phyloP scores from a whole-genome alignment of 352 stramenopile genomes.

The Aphanomyces euteiches region DNA sequence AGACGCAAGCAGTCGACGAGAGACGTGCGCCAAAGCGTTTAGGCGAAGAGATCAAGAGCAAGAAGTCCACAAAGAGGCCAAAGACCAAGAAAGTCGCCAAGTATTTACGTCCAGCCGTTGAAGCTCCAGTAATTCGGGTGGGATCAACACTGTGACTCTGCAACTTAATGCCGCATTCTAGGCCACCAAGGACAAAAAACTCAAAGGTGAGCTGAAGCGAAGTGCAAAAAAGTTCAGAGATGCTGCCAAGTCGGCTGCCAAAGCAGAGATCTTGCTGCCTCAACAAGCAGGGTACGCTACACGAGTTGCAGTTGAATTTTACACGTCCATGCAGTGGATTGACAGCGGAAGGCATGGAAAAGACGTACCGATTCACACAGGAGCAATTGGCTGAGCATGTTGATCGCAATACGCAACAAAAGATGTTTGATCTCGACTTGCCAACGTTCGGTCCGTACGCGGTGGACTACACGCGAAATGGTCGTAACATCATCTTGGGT shows the following conservation, averaged over 20 bases:
- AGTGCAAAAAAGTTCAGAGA: conserved; percentile 79
- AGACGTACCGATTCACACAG: conserved; percentile 95
- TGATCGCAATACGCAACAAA: conserved; percentile 91
- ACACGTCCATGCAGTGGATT: conserved; percentile 42
- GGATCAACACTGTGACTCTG: neutral
- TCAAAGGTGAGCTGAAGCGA: conserved; percentile 63
- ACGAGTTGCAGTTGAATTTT: neutral
- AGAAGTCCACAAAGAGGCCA: conserved; percentile 30
- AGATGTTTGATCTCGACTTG: conserved; percentile 95
- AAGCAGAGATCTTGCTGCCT: conserved; percentile 88
- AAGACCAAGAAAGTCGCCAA: conserved; percentile 70
- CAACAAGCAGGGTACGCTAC: conserved; percentile 58
- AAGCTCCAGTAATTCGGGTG: conserved; percentile 21
- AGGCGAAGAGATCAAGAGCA: conserved; percentile 37
- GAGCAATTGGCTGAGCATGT: conserved; percentile 78
- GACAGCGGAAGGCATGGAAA: conserved; percentile 95
- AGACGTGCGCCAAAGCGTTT: conserved; percentile 59
- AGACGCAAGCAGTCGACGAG: conserved; percentile 40
- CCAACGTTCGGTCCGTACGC: conserved; percentile 90
- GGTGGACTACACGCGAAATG: conserved; percentile 94
- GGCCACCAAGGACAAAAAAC: conserved; percentile 86
- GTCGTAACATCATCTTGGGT: conserved; percentile 91
- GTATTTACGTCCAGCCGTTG: conserved; percentile 56
- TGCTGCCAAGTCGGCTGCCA: conserved; percentile 80
- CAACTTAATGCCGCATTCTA: conserved; percentile 11